phyloP scores from a whole-genome alignment of 2,329 filamentous ascomycete genomes.

The Ophiocordyceps camponoti-saundersi region DNA sequence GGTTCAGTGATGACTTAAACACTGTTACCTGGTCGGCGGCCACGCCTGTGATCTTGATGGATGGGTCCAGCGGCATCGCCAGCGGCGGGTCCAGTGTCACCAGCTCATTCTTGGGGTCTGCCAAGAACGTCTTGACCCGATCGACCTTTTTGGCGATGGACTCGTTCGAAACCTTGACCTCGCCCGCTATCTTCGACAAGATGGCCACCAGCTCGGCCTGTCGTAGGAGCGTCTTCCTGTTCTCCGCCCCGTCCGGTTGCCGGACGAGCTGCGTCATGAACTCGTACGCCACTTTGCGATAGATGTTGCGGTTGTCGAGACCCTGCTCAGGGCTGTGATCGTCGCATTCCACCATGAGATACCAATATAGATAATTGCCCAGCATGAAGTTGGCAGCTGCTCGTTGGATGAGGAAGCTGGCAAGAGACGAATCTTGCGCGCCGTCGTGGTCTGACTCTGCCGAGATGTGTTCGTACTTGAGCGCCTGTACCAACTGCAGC shows the following conservation, averaged over 20 bases:
- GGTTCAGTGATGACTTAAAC: slow-evolving; percentile 88
- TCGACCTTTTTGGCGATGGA: slow-evolving; percentile 69
- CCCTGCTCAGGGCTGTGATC: slow-evolving; percentile 64
- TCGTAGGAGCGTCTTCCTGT: slow-evolving; percentile 58
- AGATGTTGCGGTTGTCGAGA: slow-evolving; percentile 64
- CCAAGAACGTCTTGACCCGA: slow-evolving; percentile 65
- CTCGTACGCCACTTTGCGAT: slow-evolving; percentile 84
- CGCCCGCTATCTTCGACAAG: slow-evolving; percentile 73
- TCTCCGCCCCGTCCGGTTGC: slow-evolving; percentile 50
- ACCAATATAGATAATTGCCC: slow-evolving; percentile 96
- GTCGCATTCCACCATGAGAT: slow-evolving; percentile 93
- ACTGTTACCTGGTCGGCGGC: slow-evolving; percentile 74
- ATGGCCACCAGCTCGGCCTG: slow-evolving; percentile 84
- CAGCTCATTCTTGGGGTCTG: slow-evolving; percentile 82
- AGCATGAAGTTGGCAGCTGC: slow-evolving; percentile 79
- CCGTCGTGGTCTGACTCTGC: slow-evolving; percentile 37
- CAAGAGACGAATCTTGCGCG: slow-evolving; percentile 64
- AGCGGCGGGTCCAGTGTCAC: slow-evolving; percentile 69
- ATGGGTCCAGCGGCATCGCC: slow-evolving; percentile 76
- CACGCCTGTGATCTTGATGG: slow-evolving; percentile 60
- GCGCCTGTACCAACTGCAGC: slow-evolving; percentile 82
- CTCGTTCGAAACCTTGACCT: slow-evolving; percentile 67
- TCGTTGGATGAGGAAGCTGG: slow-evolving; percentile 73
- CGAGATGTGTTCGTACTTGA: slow-evolving; percentile 78
- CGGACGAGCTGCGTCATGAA: slow-evolving; percentile 82